Percentiles rank a stretch among this genome's conserved stretches.
Evolutionary conservation across 345 rosid species (phyloP).

Genomic region (Rubroshorea leprosula): DNA sequence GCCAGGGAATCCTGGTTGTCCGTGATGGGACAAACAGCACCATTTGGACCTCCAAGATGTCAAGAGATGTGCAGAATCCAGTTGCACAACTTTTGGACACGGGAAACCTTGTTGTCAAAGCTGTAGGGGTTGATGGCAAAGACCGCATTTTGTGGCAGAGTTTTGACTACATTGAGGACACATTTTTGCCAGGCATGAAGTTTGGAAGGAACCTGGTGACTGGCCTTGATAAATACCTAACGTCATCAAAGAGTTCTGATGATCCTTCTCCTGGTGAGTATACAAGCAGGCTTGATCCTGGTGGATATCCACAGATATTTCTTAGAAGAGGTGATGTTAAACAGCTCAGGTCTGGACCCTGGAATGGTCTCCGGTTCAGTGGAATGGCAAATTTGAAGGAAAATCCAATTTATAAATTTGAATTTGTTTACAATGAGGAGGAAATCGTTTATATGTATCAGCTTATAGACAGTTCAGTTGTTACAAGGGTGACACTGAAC

Average conservation of each 20-base stretch:
- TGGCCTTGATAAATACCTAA: conserved; percentile 18
- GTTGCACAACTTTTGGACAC: conserved; percentile 34
- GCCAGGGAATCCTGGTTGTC: conserved; percentile 19
- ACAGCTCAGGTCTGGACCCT: conserved; percentile 31
- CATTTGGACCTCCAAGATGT: conserved; percentile 30
- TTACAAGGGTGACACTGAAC: conserved; percentile 27
- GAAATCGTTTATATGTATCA: conserved; percentile 31
- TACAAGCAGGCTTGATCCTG: conserved; percentile 23
- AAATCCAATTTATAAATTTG: background rate
- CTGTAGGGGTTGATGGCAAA: background rate
- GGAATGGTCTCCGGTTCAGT: conserved; percentile 38
- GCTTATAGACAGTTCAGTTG: conserved; percentile 8
- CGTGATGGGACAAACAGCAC: background rate
- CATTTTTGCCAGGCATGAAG: conserved; percentile 40
- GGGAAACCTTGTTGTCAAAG: conserved; percentile 35
- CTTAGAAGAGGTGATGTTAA: conserved; percentile 9
- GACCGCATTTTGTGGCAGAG: conserved; percentile 34
- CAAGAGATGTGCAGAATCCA: conserved; percentile 13
- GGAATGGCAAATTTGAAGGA: conserved; percentile 7
- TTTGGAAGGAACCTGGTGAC: conserved; percentile 28
- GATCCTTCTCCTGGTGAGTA: conserved; percentile 34
- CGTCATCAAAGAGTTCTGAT: conserved; percentile 30
- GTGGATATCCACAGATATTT: conserved; percentile 34
- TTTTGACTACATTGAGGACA: conserved; percentile 37
- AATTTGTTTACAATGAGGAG: conserved; percentile 21